Base-by-base conservation (phyloP, 192 early-diverging fungal species). In the Mortierella hygrophila region DNA sequence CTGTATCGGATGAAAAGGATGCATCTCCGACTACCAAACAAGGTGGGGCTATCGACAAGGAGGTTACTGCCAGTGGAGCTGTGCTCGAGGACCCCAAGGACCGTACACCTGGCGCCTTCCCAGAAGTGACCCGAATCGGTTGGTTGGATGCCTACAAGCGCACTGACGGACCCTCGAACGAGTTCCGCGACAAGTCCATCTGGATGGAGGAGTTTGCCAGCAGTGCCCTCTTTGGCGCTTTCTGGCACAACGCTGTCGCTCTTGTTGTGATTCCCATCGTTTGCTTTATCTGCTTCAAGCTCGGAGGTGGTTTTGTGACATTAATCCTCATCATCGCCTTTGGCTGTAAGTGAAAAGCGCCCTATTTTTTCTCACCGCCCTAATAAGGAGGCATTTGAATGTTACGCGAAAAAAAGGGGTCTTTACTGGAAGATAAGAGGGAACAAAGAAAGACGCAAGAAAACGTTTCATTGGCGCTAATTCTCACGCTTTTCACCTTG, bases 161-260 rank as follows among this genome's bases (percentile, higher is more conserved):
- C 16, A 74, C 71, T 10, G 83, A 85, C 72, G 78, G 83, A 5
- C 78, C 83, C 38, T 26, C 44, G 29, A 85, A 85, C 75, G 83
- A 85, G 38, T 85, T 80, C 70, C 83, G 83, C 20, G 83, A 85
- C 57, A 85, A 85, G 44, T 80, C 83, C 3, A 85, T 85, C 60
- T 85, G 83, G 83, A 76, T 85, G 78, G 83, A 85, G 3, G 83
- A 85, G 23, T 85, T 85, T 80, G 78, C 83, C 23, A 85, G 83
- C 63, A 85, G 83, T 57, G 83, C 78, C 9, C 78, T 85, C 18
- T 80, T 73, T 80, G 83, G 83, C 7, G 78, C 83, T 26, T 85
- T 85, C 70, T 85, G 83, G 83, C 83, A 85, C 35, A 85, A 85
- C 49, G 83, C 83, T 49, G 78, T 72, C 0, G 83, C 78, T 4